These are phyloP conservation scores for Helotiales sp. DNA, from an alignment of 2,329 filamentous ascomycete species.

Conservation along the genomic window DNA sequence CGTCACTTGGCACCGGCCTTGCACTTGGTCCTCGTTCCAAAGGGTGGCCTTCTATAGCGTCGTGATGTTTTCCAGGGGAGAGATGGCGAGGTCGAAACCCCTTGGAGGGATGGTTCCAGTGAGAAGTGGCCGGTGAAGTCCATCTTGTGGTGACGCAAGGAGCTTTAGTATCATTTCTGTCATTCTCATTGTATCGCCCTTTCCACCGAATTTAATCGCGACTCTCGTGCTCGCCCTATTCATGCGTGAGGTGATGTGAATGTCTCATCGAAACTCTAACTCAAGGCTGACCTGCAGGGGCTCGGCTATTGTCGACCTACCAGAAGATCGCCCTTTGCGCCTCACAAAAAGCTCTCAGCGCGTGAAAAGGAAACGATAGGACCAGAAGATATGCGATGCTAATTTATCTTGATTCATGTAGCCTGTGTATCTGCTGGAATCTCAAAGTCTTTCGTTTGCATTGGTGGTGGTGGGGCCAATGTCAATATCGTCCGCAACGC, in stretches of 20 bases:
- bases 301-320: not conserved
- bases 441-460: too few relatives aligned
- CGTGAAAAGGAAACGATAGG: too few relatives aligned
- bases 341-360: not conserved
- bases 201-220: not conserved
- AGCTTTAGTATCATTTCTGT: not conserved
- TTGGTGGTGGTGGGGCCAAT: too few relatives aligned
- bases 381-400: too few relatives aligned
- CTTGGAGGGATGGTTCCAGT: not conserved
- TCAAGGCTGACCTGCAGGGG: not conserved
- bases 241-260: not conserved
- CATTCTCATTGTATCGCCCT: not conserved
- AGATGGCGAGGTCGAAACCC: not conserved
- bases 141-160: not conserved
- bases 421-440: too few relatives aligned
- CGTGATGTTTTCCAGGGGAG: not conserved
- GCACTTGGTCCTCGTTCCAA: not conserved
- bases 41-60: not conserved
- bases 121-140: not conserved
- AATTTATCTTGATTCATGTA: too few relatives aligned
- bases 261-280: not conserved
- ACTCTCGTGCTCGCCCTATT: not conserved
- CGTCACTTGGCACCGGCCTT: not conserved
- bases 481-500: too few relatives aligned
- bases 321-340: slow-evolving; percentile 2